Base-by-base conservation (phyloP, 2,329 filamentous ascomycete species). In the Penicillium olsonii region DNA sequence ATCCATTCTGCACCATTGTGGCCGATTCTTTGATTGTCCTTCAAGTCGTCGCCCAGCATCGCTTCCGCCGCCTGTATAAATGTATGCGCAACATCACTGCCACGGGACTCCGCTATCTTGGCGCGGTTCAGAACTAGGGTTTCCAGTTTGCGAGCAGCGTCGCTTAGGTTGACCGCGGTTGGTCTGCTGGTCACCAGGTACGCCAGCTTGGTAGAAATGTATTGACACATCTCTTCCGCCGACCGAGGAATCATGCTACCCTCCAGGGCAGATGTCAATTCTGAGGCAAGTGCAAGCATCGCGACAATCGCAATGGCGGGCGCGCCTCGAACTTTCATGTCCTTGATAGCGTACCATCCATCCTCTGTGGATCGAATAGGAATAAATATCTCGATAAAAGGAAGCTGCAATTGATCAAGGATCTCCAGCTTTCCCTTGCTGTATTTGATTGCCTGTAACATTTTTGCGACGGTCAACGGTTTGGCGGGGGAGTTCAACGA, bases 221-320 rank as follows among this genome's bases (percentile, higher is more conserved):
- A 88, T 2, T 80, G 60, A 43, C 72, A 72, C 37, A 92, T 82
- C 42, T 87, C 81, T 40, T 87, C 84, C 0, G 82, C 79, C 4
- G 75, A 70, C 27, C 72, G 55, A 1, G 81, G 74, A 5, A 79
- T 60, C 56, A 76, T 77, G 14, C 60, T 58, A 18, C 56, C 34
- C 2, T 56, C 42, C 7, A 60, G 45, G 7, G 71, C 73, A 51
- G 63, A 81, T 42, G 84, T 77, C 8, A 97, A 74, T 69, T 97
- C 92, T 8, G 96, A 89, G 1, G 91, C 92, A 29, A 96, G 82
- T 2, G 89, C 87, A 27, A 99, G 81, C 17, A 88, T 89, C 18
- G 94, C 94, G n/a, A 99, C 94, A 57, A 99, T 97, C 37, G 94
- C 94, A 69, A 99, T 99, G 38, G 94, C 94, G 0, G 94, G 94